phyloP scores from a whole-genome alignment of 805 yeast genomes.

The Soucietia sequanensis region DNA sequence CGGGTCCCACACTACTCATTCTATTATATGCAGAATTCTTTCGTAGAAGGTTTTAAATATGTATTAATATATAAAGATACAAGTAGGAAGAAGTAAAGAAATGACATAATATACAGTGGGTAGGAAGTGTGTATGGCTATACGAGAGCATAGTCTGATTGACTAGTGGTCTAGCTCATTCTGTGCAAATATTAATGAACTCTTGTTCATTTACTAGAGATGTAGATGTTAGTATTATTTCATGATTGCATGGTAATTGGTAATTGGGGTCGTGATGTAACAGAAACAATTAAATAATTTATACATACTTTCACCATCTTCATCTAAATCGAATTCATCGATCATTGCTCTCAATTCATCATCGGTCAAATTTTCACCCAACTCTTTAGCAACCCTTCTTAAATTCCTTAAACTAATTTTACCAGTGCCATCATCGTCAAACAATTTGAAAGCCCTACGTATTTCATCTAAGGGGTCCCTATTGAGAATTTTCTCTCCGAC shows the following conservation, averaged over 20 bases:
- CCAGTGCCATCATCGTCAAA: constrained; percentile 91
- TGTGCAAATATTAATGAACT: constrained; percentile 84
- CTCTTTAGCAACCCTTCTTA: constrained; percentile 88
- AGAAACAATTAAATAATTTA: constrained; percentile 3
- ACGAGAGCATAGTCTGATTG: too few species aligned
- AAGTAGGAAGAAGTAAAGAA: too few species aligned
- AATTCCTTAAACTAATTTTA: constrained; percentile 73
- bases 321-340: constrained; percentile 93
- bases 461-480: constrained; percentile 92
- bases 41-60: too few species aligned
- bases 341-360: constrained; percentile 94
- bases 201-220: constrained; percentile 75
- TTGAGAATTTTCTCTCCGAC: constrained; percentile 81
- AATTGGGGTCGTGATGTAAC: too few species aligned
- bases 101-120: too few species aligned
- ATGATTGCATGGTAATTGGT: neutral
- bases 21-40: too few species aligned
- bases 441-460: constrained; percentile 80
- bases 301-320: constrained; percentile 85
- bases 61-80: too few species aligned
- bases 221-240: constrained; percentile 30
- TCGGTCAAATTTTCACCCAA: constrained; percentile 90
- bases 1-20: too few species aligned
- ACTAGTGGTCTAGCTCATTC: constrained; percentile 43
- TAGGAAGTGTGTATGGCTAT: too few species aligned